Evolutionary conservation across 1,284 basidiomycete genomes (phyloP).

Genomic region (Tylopilus microsporus): DNA sequence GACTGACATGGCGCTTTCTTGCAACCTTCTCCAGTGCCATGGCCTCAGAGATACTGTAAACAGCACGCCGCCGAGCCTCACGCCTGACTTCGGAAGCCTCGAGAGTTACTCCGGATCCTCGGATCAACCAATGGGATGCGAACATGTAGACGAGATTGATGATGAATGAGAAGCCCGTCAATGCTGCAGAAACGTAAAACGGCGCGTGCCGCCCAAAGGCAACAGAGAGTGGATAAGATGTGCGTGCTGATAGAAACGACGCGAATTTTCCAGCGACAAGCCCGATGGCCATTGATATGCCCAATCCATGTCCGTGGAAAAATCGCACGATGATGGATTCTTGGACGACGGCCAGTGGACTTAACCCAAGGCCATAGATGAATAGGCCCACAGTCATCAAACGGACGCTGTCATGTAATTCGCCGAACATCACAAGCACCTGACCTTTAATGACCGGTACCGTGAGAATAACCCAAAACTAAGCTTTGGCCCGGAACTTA

Average conservation of each 20-base stretch:
- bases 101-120: constrained; percentile 54
- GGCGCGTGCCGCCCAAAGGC: constrained; percentile 64
- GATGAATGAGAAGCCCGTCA: constrained; percentile 60
- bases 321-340: constrained; percentile 78
- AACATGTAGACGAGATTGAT: constrained; percentile 66
- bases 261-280: constrained; percentile 74
- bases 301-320: constrained; percentile 72
- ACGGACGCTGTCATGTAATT: constrained; percentile 52
- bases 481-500: constrained; percentile 22
- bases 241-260: constrained; percentile 69
- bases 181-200: constrained; percentile 63
- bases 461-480: constrained; percentile 5
- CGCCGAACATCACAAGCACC: constrained; percentile 56
- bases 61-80: constrained; percentile 45
- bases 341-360: constrained; percentile 71
- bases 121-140: constrained; percentile 59
- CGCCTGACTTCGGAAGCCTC: constrained; percentile 57
- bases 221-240: constrained; percentile 71
- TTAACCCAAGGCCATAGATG: constrained; percentile 73
- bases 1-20: constrained; percentile 55
- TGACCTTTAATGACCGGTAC: constrained; percentile 44
- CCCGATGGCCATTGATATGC: constrained; percentile 72
- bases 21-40: constrained; percentile 63
- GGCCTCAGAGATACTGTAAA: constrained; percentile 49
- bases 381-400: constrained; percentile 70